phyloP scores from a whole-genome alignment of 805 yeast species.

The Barnettozyma vustinii region DNA sequence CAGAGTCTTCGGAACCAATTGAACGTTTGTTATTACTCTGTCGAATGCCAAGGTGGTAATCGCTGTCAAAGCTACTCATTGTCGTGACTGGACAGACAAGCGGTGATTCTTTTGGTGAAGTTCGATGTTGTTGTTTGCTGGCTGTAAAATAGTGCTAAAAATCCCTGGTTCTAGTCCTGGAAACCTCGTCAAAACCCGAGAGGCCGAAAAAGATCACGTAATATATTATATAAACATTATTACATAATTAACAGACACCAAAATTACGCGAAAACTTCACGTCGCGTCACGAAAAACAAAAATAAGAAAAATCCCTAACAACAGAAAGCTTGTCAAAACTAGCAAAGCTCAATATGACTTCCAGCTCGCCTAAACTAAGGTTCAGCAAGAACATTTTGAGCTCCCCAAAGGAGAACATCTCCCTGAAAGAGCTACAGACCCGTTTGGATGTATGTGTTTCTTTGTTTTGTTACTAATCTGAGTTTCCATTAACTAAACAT shows the following conservation, averaged over 20 bases:
- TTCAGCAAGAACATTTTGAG: constrained; percentile 49
- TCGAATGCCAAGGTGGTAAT: constrained; percentile 11
- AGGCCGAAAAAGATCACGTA: neutral
- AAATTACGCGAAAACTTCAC: neutral
- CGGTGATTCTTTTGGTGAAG: neutral
- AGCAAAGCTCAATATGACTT: constrained; percentile 13
- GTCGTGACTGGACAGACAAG: neutral
- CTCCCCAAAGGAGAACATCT: constrained; percentile 48
- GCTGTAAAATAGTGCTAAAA: neutral
- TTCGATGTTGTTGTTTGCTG: neutral
- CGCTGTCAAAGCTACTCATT: constrained; percentile 7
- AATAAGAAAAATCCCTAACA: neutral
- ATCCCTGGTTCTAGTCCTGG: no score
- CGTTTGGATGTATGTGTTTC: constrained; percentile 40
- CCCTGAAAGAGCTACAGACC: constrained; percentile 54
- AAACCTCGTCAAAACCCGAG: neutral
- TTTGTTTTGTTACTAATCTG: neutral
- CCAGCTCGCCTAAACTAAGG: constrained; percentile 23
- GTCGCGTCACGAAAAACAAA: neutral
- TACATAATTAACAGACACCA: neutral
- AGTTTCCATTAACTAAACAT: neutral
- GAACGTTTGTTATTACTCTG: constrained; percentile 11
- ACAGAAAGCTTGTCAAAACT: neutral
- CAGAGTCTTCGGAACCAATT: constrained; percentile 12
- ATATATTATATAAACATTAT: neutral